Conservation (phyloP, 75 land plant genomes). For the Ceratopteris richardii region DNA sequence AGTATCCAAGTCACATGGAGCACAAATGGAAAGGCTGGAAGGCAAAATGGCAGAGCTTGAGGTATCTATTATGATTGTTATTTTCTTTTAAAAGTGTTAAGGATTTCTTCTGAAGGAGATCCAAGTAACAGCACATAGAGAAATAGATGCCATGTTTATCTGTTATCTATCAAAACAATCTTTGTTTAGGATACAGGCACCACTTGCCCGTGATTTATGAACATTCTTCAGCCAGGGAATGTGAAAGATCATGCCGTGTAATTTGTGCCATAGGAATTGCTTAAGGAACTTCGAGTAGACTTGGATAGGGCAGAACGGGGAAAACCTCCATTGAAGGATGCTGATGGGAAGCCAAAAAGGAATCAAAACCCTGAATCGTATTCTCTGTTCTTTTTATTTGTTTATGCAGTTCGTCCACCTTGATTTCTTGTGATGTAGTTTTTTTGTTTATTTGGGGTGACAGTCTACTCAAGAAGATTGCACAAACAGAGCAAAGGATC, state of each 20-base stretch:
- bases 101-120: too few relatives aligned
- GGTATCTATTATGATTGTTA: conserved; percentile 26
- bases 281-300: conserved; percentile 62
- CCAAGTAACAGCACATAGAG: too few relatives aligned
- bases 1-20: conserved; percentile 75
- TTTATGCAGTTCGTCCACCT: too few relatives aligned
- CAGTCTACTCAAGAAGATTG: conserved; percentile 80
- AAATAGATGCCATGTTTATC: too few relatives aligned
- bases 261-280: conserved; percentile 15
- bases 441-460: conserved; percentile 48
- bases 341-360: conserved; percentile 78
- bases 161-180: too few relatives aligned
- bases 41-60: conserved; percentile 69
- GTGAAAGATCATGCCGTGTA: too few relatives aligned
- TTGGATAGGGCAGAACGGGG: conserved; percentile 84
- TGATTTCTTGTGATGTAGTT: too few relatives aligned
- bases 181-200: too few relatives aligned
- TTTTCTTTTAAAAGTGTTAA: not conserved
- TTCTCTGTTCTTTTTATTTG: not conserved
- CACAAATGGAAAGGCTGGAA: conserved; percentile 67
- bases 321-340: conserved; percentile 79
- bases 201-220: too few relatives aligned
- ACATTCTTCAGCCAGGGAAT: too few relatives aligned
- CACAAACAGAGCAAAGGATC: conserved; percentile 56
- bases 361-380: conserved; percentile 82